A percentile compares a stretch with the other conserved stretches of the same genome.
phyloP scores from a whole-genome alignment of 2,329 filamentous ascomycete genomes.

The Gaeumannomyces tritici region DNA sequence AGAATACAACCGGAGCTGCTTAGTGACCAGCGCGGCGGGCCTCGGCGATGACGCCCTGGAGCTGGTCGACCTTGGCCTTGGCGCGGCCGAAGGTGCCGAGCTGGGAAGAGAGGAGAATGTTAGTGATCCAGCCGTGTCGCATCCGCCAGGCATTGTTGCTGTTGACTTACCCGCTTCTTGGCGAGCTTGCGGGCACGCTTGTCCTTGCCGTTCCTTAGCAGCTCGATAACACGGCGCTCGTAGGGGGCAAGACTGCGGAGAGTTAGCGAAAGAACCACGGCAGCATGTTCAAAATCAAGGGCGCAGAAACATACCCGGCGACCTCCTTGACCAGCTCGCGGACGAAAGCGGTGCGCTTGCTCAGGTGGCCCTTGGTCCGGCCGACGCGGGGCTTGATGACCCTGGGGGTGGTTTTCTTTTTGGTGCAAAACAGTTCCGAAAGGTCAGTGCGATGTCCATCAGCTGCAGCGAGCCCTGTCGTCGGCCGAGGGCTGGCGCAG shows the following conservation, averaged over 20 bases:
- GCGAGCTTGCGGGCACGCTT: constrained; percentile 98
- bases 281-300: not conserved
- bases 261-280: constrained; percentile 4
- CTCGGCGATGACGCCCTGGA: constrained; percentile 96
- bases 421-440: constrained; percentile 19
- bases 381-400: constrained; percentile 70
- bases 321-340: constrained; percentile 98
- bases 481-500: constrained; percentile 35
- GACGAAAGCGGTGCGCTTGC: constrained; percentile 95
- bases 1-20: constrained; percentile 14
- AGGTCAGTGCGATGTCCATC: constrained; percentile 52
- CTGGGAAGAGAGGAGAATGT: constrained; percentile 32
- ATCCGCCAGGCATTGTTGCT: not conserved
- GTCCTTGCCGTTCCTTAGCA: constrained; percentile 98
- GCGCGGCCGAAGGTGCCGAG: constrained; percentile 98
- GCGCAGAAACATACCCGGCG: constrained; percentile 59
- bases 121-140: not conserved
- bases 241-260: constrained; percentile 68
- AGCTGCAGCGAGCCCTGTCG: constrained; percentile 31
- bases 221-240: constrained; percentile 97
- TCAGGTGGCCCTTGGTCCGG: constrained; percentile 88
- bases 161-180: constrained; percentile 82
- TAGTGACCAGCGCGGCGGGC: constrained; percentile 62
- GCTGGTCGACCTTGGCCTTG: constrained; percentile 99
- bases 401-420: constrained; percentile 71